A percentile compares a stretch with the other conserved stretches of the same genome.
These are phyloP conservation scores for Saccharomycopsis crataegensis DNA, from an alignment of 1,139 yeast species.

Conservation along the genomic window DNA sequence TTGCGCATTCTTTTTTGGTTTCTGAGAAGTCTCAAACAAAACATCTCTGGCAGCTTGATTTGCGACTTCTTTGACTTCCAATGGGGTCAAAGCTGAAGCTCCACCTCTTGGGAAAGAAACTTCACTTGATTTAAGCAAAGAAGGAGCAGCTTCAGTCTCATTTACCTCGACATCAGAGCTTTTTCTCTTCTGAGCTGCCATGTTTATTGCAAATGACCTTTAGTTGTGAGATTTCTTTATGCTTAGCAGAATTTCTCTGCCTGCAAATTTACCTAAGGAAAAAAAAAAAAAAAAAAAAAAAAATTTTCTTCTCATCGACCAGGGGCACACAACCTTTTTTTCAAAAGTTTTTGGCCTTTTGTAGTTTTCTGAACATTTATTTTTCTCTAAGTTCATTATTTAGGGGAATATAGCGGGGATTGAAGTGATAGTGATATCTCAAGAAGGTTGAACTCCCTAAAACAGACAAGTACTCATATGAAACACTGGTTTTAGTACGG, in stretches of 20 bases:
- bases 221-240: neutral
- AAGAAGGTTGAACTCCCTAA: too few relatives aligned
- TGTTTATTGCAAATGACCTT: neutral
- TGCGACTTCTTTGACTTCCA: slow-evolving; percentile 88
- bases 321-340: too few relatives aligned
- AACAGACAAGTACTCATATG: too few relatives aligned
- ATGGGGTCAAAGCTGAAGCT: slow-evolving; percentile 71
- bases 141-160: neutral
- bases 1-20: slow-evolving; percentile 22
- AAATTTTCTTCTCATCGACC: neutral
- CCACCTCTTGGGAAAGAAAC: slow-evolving; percentile 96
- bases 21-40: slow-evolving; percentile 37
- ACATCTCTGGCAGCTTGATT: slow-evolving; percentile 90
- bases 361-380: too few relatives aligned
- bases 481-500: too few relatives aligned
- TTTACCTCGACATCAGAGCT: slow-evolving; percentile 2
- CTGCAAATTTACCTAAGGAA: neutral
- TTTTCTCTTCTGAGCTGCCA: neutral
- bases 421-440: too few relatives aligned
- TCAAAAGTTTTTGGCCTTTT: too few relatives aligned
- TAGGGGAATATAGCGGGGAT: too few relatives aligned
- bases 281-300: neutral
- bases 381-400: too few relatives aligned
- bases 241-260: neutral
- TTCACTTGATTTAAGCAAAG: slow-evolving; percentile 30